phyloP scores from a whole-genome alignment of 2,329 filamentous ascomycete species.

The Blastomyces gilchristii region DNA sequence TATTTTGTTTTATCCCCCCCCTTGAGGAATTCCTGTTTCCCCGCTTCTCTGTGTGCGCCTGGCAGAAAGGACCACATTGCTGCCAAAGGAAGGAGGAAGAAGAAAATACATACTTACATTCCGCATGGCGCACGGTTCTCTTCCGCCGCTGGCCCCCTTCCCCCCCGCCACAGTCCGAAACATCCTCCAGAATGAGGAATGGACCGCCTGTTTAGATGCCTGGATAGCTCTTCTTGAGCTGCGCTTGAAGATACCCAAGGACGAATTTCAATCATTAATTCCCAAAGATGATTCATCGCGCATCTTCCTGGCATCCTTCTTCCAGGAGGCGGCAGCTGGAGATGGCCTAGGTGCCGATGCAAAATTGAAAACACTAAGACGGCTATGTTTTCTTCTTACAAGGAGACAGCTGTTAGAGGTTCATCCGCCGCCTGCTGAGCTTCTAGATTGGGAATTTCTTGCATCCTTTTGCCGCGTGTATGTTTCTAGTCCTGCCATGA shows the following conservation, averaged over 20 bases:
- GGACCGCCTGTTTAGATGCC: conserved; percentile 64
- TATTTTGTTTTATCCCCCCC: not conserved
- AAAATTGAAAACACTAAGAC: conserved; percentile 46
- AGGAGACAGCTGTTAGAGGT: conserved; percentile 46
- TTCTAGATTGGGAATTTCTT: conserved; percentile 59
- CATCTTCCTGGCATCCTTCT: conserved; percentile 58
- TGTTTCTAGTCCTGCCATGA: conserved; percentile 50
- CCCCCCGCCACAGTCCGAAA: conserved; percentile 58
- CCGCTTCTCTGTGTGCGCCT: not conserved
- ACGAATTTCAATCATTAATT: conserved; percentile 45
- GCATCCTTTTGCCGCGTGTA: conserved; percentile 59
- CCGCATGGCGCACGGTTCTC: conserved; percentile 25
- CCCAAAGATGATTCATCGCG: conserved; percentile 49
- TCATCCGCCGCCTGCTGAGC: conserved; percentile 32
- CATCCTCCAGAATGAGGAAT: conserved; percentile 58
- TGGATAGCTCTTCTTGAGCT: conserved; percentile 61
- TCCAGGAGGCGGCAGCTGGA: conserved; percentile 42
- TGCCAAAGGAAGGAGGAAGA: not conserved
- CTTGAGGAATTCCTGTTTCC: not conserved
- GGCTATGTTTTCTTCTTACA: conserved; percentile 54
- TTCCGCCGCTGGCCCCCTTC: conserved; percentile 65
- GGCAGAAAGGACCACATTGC: not conserved
- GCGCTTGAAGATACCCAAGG: conserved; percentile 50
- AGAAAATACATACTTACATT: not conserved
- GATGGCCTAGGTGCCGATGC: conserved; percentile 19